A percentile compares a stretch with the other conserved stretches of the same genome.
phyloP scores from a whole-genome alignment of 164 flowering plant genomes.

The Echeveria elegans region DNA sequence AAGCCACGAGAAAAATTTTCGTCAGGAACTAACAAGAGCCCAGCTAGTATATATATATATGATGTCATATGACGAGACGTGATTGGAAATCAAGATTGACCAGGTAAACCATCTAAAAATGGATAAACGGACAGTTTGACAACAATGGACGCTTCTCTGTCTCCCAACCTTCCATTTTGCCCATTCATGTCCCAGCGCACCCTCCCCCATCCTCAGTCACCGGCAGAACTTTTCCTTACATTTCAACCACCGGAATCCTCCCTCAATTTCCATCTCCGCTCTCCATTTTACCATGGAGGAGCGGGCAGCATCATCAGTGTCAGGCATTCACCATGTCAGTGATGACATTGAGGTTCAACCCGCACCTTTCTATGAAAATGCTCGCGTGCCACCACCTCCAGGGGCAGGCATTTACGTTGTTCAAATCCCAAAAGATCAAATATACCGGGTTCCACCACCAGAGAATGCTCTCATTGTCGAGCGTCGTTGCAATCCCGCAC shows the following conservation, averaged over 20 bases:
- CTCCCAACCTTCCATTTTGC: conserved; percentile 9
- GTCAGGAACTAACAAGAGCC: too few species aligned
- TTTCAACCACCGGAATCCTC: conserved; percentile 9
- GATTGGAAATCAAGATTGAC: background rate
- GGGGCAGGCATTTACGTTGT: conserved; percentile 41
- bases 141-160: conserved; percentile 2
- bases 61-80: background rate
- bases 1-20: too few species aligned
- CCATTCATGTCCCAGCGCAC: conserved; percentile 4
- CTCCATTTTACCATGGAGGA: conserved; percentile 55
- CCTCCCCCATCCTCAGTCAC: conserved; percentile 4
- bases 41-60: too few species aligned
- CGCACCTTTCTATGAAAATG: background rate
- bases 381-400: background rate
- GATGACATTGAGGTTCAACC: background rate
- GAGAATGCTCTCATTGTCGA: conserved; percentile 45
- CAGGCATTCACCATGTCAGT: background rate
- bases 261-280: conserved; percentile 24
- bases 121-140: background rate
- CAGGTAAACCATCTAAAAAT: background rate
- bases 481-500: conserved; percentile 13
- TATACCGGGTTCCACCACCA: conserved; percentile 65
- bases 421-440: conserved; percentile 58
- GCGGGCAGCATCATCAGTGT: conserved; percentile 29
- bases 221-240: background rate